These are phyloP conservation scores for Candida labiduridarum DNA, from an alignment of 1,139 yeast species.

Conservation along the genomic window DNA sequence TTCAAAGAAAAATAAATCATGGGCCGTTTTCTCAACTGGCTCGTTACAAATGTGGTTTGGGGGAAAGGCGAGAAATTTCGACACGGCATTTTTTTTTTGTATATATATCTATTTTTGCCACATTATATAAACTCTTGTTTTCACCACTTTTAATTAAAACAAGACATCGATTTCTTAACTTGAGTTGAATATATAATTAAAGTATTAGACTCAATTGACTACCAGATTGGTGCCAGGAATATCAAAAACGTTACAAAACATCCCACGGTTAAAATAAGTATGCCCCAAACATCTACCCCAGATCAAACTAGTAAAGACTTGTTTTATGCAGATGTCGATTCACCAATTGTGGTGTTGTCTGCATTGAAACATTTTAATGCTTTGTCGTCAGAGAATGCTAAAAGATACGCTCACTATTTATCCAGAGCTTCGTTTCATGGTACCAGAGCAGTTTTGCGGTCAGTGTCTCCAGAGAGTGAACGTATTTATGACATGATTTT, in stretches of 20 bases:
- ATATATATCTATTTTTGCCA: no score
- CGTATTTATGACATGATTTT: conserved; percentile 69
- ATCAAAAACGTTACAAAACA: neutral
- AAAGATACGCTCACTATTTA: conserved; percentile 77
- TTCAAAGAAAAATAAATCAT: no score
- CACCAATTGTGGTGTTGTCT: conserved; percentile 43
- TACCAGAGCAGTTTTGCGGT: conserved; percentile 73
- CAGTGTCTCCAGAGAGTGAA: conserved; percentile 86
- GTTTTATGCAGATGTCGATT: conserved; percentile 44
- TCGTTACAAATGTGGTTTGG: no score
- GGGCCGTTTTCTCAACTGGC: no score
- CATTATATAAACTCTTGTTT: no score
- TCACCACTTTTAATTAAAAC: no score
- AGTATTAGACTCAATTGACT: neutral
- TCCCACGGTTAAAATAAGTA: neutral
- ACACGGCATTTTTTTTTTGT: no score
- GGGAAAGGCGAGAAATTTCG: no score
- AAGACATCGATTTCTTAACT: neutral
- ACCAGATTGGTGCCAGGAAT: no score
- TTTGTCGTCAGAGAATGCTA: conserved; percentile 36
- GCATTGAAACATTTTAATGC: conserved; percentile 50
- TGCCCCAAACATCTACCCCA: conserved; percentile 2
- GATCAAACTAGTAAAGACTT: conserved; percentile 16
- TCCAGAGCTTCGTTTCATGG: conserved; percentile 85
- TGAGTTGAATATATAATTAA: neutral